These are phyloP conservation scores for Ichthyophthirius multifiliis DNA, from an alignment of 169 alveolate genomes.

Conservation along the genomic window DNA sequence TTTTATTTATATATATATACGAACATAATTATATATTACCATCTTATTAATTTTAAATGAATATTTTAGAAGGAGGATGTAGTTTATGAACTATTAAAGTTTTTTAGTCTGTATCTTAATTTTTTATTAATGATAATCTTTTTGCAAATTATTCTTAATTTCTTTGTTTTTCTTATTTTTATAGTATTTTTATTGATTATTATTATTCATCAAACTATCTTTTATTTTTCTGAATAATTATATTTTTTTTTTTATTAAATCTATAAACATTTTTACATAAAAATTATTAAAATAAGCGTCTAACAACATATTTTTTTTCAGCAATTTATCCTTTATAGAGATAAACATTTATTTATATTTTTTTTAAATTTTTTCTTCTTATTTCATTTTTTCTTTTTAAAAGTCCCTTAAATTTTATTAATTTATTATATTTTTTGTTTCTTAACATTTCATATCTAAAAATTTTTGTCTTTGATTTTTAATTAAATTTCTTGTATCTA, in stretches of 20 bases:
- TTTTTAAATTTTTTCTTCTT: background rate
- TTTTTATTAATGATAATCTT: background rate
- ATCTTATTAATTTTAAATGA: background rate
- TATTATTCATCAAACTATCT: too few species aligned
- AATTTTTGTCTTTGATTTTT: background rate
- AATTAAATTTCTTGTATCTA: background rate
- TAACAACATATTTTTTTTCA: too few species aligned
- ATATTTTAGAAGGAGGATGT: background rate
- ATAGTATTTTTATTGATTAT: too few species aligned
- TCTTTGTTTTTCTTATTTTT: background rate
- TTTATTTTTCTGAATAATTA: too few species aligned
- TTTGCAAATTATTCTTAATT: background rate
- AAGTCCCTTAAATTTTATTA: background rate
- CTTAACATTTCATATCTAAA: background rate
- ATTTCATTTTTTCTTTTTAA: background rate
- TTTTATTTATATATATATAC: too few species aligned
- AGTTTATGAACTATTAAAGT: background rate
- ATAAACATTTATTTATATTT: background rate
- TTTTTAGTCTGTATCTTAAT: too few species aligned
- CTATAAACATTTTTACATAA: too few species aligned
- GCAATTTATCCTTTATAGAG: background rate
- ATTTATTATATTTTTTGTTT: background rate
- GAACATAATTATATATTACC: too few species aligned
- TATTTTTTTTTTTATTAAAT: too few species aligned
- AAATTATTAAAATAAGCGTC: too few species aligned